A percentile compares a stretch with the other conserved stretches of the same genome.
Conservation (phyloP, 192 early-diverging fungal species). For the Chytriomyces confervae region DNA sequence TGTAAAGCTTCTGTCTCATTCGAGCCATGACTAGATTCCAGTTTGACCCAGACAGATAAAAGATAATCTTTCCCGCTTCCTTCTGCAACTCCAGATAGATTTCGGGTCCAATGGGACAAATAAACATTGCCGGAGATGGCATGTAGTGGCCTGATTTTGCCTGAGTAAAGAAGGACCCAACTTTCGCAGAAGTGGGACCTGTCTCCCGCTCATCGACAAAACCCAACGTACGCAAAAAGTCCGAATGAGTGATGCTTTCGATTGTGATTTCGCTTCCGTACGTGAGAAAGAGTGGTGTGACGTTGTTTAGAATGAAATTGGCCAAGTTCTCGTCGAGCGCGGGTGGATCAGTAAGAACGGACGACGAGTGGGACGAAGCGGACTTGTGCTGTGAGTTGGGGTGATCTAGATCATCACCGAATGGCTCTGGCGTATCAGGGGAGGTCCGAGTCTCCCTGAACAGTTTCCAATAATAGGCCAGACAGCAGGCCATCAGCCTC, state of each 20-base stretch:
- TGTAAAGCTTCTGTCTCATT: conserved; percentile 39
- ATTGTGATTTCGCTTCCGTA: conserved; percentile 45
- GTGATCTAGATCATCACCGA: neutral
- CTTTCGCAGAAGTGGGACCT: conserved; percentile 11
- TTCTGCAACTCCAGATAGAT: conserved; percentile 51
- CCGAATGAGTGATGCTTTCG: conserved; percentile 54
- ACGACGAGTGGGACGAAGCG: conserved; percentile 15
- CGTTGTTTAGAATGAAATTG: conserved; percentile 65
- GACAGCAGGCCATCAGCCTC: conserved; percentile 80
- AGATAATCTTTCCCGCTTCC: conserved; percentile 81
- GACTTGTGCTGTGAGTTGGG: conserved; percentile 1
- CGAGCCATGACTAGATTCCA: conserved; percentile 74
- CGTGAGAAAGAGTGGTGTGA: conserved; percentile 71
- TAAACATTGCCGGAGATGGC: conserved; percentile 13
- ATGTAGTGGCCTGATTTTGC: conserved; percentile 17
- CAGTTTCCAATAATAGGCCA: conserved; percentile 87
- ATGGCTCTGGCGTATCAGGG: neutral
- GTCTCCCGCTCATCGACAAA: conserved; percentile 24
- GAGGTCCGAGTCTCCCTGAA: conserved; percentile 40
- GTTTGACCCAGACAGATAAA: conserved; percentile 88
- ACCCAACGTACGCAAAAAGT: conserved; percentile 30
- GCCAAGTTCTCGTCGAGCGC: conserved; percentile 76
- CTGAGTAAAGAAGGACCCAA: conserved; percentile 27
- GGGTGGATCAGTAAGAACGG: conserved; percentile 66
- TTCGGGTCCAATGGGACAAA: conserved; percentile 4